These are phyloP conservation scores for Quercus mongolica DNA, from an alignment of 306 rosid genomes.

Conservation along the genomic window DNA sequence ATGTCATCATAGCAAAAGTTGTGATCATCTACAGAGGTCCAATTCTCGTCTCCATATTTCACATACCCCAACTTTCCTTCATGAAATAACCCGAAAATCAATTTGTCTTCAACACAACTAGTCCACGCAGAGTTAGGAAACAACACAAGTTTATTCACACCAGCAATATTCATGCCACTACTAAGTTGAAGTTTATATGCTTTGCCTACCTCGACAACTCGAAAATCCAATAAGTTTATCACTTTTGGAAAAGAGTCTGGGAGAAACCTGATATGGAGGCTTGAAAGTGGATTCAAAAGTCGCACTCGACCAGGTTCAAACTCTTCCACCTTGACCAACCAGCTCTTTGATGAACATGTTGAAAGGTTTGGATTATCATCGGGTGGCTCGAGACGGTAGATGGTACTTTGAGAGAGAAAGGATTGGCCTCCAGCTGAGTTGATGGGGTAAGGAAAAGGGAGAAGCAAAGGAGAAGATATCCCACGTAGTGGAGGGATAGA, in stretches of 20 bases:
- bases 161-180: too few species aligned
- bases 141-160: not conserved
- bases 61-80: constrained; percentile 2
- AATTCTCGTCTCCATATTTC: constrained; percentile 18
- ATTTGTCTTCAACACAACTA: not conserved
- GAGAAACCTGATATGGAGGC: not conserved
- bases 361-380: not conserved
- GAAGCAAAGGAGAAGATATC: not conserved
- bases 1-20: constrained; percentile 27
- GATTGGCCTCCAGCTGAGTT: too few species aligned
- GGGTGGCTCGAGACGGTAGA: constrained; percentile 12
- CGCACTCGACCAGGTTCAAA: not conserved
- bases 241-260: not conserved
- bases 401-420: not conserved
- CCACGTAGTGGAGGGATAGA: not conserved
- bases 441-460: not conserved
- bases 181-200: not conserved
- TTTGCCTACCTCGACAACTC: constrained; percentile 21
- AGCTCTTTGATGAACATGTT: constrained; percentile 8
- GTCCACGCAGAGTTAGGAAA: not conserved
- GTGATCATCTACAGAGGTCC: constrained; percentile 10
- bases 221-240: constrained; percentile 18
- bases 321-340: constrained; percentile 20
- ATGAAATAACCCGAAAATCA: not conserved
- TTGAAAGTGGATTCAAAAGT: constrained; percentile 24